phyloP scores from a whole-genome alignment of 1,284 basidiomycete species.

The Apiotrichum akiyoshidainum region DNA sequence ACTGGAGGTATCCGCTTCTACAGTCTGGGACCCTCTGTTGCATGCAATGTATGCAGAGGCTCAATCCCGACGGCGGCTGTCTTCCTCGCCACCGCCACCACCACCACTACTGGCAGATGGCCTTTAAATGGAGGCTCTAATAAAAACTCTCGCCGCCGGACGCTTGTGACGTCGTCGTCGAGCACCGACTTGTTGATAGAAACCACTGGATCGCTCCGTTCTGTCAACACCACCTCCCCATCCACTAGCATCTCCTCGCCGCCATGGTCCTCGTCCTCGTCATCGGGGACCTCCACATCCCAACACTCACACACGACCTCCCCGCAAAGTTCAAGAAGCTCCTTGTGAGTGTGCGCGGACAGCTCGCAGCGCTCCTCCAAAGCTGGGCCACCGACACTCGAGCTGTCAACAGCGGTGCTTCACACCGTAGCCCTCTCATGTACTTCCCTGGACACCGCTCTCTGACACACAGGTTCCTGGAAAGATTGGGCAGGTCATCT shows the following conservation, averaged over 20 bases:
- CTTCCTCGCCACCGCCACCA: too few species aligned
- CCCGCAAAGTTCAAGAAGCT: constrained; percentile 97
- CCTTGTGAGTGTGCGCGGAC: constrained; percentile 55
- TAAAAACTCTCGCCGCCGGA: not conserved
- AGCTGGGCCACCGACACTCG: too few species aligned
- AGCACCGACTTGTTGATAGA: not conserved
- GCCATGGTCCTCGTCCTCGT: constrained; percentile 81
- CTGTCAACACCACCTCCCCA: too few species aligned
- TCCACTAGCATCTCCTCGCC: not conserved
- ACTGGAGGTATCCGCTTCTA: too few species aligned
- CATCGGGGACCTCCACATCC: constrained; percentile 92
- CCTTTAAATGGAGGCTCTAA: too few species aligned
- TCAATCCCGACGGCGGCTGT: too few species aligned
- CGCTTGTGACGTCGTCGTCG: not conserved
- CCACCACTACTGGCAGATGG: not conserved
- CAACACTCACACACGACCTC: constrained; percentile 78
- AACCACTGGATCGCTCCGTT: not conserved
- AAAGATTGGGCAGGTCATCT: constrained; percentile 97
- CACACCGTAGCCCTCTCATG: too few species aligned
- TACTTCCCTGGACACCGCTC: too few species aligned
- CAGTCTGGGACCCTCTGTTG: too few species aligned
- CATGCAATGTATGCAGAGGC: too few species aligned
- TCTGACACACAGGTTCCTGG: constrained; percentile 62
- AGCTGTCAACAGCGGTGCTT: too few species aligned
- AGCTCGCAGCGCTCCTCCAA: too few species aligned